A percentile compares a stretch with the other conserved stretches of the same genome.
phyloP scores from a whole-genome alignment of 169 alveolate genomes.

The Amoebophrya sp. region DNA sequence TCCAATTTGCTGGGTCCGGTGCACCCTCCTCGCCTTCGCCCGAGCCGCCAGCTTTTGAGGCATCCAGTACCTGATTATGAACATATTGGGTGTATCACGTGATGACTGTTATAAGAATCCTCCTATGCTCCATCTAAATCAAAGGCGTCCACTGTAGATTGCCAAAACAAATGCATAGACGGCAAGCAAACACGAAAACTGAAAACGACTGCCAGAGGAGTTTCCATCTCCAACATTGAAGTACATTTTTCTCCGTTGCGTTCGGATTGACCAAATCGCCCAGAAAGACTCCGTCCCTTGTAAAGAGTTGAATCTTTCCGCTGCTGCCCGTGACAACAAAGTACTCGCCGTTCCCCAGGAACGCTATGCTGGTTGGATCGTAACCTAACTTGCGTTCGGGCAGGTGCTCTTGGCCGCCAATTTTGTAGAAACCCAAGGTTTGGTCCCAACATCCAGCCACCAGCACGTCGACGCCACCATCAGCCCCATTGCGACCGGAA shows the following conservation, averaged over 20 bases:
- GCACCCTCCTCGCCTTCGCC: slow-evolving; percentile 30
- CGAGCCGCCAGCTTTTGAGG: not conserved
- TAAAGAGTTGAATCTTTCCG: slow-evolving; percentile 70
- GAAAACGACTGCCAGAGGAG: no score
- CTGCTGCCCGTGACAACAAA: slow-evolving; percentile 71
- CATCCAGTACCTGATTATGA: no score
- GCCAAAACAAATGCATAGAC: no score
- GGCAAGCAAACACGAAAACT: no score
- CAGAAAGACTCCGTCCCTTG: slow-evolving; percentile 73
- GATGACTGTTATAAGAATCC: no score
- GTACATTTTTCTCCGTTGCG: not conserved
- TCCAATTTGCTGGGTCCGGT: not conserved
- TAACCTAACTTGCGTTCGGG: slow-evolving; percentile 57
- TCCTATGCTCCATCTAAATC: no score
- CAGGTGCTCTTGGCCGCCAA: slow-evolving; percentile 53
- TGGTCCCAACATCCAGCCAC: slow-evolving; percentile 79
- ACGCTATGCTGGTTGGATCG: slow-evolving; percentile 65
- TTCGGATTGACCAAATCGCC: slow-evolving; percentile 41
- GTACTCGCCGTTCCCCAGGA: slow-evolving; percentile 52
- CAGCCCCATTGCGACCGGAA: not conserved
- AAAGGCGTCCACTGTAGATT: no score
- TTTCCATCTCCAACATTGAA: not conserved
- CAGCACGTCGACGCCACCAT: slow-evolving; percentile 40
- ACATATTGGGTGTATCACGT: no score
- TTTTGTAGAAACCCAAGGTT: slow-evolving; percentile 62